phyloP scores from a whole-genome alignment of 441 rosid species.

The Populus hybrid region DNA sequence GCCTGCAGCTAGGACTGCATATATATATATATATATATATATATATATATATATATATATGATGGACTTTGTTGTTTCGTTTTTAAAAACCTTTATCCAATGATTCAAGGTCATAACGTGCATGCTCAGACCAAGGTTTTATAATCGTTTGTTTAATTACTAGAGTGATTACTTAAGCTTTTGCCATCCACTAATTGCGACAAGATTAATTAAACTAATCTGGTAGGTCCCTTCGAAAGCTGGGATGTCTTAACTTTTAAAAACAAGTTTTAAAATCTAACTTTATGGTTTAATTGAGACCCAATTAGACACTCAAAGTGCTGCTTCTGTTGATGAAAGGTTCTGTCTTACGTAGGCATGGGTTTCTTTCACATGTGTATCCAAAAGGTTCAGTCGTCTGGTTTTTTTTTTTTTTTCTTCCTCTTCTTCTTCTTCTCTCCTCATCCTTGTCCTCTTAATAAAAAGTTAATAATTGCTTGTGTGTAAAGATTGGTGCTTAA shows the following conservation, averaged over 20 bases:
- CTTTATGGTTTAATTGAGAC: slow-evolving; percentile 35
- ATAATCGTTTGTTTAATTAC: not conserved
- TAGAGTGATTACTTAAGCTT: not conserved
- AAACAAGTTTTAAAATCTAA: slow-evolving; percentile 26
- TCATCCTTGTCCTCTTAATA: not conserved
- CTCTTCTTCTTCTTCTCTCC: slow-evolving; percentile 1
- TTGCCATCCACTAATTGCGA: not conserved
- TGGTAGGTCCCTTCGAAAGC: slow-evolving; percentile 30
- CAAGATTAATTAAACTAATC: slow-evolving; percentile 15
- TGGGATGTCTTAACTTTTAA: slow-evolving; percentile 39
- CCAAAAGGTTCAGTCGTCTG: slow-evolving; percentile 32
- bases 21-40: no score
- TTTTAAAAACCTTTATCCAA: not conserved
- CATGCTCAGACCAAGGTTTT: not conserved
- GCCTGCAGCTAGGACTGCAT: no score
- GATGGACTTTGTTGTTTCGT: no score
- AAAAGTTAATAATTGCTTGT: slow-evolving; percentile 38
- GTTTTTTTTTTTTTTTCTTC: slow-evolving; percentile 15
- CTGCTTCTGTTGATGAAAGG: slow-evolving; percentile 16
- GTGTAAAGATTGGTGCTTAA: slow-evolving; percentile 43
- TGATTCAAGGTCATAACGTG: not conserved
- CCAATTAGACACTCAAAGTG: not conserved
- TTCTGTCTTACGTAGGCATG: slow-evolving; percentile 33
- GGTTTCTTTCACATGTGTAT: slow-evolving; percentile 28
- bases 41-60: no score